A percentile compares a stretch with the other conserved stretches of the same genome.
Evolutionary conservation across 1,284 basidiomycete species (phyloP).

Genomic region (Cryptococcus sp.): DNA sequence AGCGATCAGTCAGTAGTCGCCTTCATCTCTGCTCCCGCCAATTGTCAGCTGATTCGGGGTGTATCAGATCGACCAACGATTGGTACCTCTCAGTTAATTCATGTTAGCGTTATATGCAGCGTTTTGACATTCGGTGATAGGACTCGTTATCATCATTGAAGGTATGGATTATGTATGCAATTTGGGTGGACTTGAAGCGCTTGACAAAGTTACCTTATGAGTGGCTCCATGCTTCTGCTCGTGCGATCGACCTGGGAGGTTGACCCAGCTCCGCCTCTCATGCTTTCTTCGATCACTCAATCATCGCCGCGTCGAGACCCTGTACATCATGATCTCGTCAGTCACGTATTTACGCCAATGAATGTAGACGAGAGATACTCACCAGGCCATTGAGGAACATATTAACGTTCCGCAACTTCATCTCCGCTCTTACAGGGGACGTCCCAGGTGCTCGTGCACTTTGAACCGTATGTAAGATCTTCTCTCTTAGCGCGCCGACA

Average conservation of each 20-base stretch:
- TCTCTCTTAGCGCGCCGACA: slow-evolving; percentile 84
- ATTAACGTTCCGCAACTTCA: slow-evolving; percentile 53
- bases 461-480: slow-evolving; percentile 58
- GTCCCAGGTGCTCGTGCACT: slow-evolving; percentile 43
- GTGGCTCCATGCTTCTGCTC: too few species aligned
- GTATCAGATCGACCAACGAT: too few species aligned
- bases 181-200: too few species aligned
- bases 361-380: slow-evolving; percentile 8
- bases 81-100: too few species aligned
- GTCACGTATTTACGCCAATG: not conserved
- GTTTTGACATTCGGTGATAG: too few species aligned
- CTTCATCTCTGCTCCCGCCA: too few species aligned
- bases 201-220: too few species aligned
- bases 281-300: slow-evolving; percentile 22
- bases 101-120: too few species aligned
- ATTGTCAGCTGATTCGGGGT: too few species aligned
- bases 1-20: too few species aligned
- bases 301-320: slow-evolving; percentile 50
- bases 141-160: too few species aligned
- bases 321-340: slow-evolving; percentile 8
- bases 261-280: not conserved
- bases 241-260: not conserved
- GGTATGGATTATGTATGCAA: too few species aligned
- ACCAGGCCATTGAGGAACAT: slow-evolving; percentile 54
- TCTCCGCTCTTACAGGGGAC: slow-evolving; percentile 39